Base-by-base conservation (phyloP, 2,329 filamentous ascomycete species). In the Claviceps monticola region DNA sequence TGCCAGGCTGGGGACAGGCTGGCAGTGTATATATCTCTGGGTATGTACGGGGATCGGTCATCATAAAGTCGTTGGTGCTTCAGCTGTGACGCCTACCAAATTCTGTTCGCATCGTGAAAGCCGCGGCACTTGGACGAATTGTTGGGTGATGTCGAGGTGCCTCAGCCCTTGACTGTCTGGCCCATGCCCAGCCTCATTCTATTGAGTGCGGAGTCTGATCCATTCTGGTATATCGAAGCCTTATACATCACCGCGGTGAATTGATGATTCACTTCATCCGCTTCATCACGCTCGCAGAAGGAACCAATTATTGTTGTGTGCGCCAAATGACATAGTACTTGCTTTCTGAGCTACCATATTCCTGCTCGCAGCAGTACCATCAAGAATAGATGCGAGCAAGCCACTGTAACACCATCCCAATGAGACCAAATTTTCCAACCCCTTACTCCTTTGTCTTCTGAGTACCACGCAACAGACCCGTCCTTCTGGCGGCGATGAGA, bases 401-500 rank as follows among this genome's bases (percentile, higher is more conserved):
- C 67, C 67, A 75, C 71, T 74, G 74, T 75, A 82, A 82, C 79
- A 80, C 80, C 79, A 77, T 77, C 74, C 75, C 74, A 75, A 72
- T 74, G 71, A 72, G 70, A 74, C 73, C 74, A 73, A 73, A 68
- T 74, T 68, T 38, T 66, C 70, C 60, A 66, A 64, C 62, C 63
- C 62, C 66, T 77, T 89, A 91, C 64, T 98, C 94, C 88, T 98
- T 98, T 72, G 83, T 88, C 88, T 98, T 98, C 81, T 98, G 93
- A 72, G 93, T 97, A 95, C 93, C 93, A 79, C 93, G 91, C 72
- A 98, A 83, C 77, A 98, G 84, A 96, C 93, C 93, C 74, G 93
- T 98, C 83, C 94, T 88, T 76, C 93, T 83, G 76, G 93, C 93
- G 75, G 93, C 93, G 79, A 98, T 98, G 72, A 98, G 91, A 96